Conservation (phyloP, 129 eudicot genomes). For the Ambrosia trifida region DNA sequence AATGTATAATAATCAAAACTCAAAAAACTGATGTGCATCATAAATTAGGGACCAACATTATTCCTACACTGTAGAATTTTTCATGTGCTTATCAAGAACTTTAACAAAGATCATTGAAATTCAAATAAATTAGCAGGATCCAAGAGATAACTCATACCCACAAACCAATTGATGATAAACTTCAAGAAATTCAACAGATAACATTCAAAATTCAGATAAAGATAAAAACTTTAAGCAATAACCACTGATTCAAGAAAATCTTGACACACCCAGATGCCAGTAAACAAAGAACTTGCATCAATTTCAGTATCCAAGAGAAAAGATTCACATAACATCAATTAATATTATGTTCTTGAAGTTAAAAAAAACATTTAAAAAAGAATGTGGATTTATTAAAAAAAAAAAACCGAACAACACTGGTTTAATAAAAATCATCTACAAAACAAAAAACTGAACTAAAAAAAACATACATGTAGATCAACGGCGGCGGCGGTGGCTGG, state of each 20-base stretch:
- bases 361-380: not conserved
- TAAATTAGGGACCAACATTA: conserved; percentile 10
- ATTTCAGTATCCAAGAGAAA: conserved; percentile 13
- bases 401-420: no score
- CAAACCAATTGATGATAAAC: conserved; percentile 21
- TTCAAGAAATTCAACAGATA: conserved; percentile 25
- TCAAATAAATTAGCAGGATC: conserved; percentile 18
- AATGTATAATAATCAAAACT: not conserved
- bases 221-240: not conserved
- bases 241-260: conserved; percentile 1
- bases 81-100: conserved; percentile 8
- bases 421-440: no score
- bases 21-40: conserved; percentile 5
- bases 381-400: no score
- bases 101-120: not conserved
- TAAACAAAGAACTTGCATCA: no score
- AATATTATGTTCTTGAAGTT: conserved; percentile 1
- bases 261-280: conserved; percentile 4
- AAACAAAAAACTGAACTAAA: no score
- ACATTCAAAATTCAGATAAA: conserved; percentile 13
- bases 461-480: no score
- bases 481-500: no score
- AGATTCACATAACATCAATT: conserved; percentile 17
- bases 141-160: conserved; percentile 11
- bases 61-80: not conserved